Percentiles rank a stretch among this genome's conserved stretches.
Conservation (phyloP, 2,329 filamentous ascomycete genomes). For the Ophiosphaerella korrae region DNA sequence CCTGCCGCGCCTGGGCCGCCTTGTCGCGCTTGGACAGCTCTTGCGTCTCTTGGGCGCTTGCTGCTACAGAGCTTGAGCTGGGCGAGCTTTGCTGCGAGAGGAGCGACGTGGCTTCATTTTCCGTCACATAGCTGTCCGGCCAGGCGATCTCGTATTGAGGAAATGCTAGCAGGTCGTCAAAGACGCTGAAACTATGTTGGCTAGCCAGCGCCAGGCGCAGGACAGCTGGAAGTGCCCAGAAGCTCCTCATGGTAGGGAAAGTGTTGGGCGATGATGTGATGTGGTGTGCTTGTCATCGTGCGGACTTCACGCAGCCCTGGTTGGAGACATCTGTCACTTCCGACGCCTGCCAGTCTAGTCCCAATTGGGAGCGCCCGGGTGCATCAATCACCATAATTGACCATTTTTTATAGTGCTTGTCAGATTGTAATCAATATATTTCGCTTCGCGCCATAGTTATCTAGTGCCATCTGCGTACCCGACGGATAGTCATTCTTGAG, state of each 20-base stretch:
- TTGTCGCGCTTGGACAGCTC: constrained; percentile 42
- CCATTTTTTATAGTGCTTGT: no score
- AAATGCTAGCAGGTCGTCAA: constrained; percentile 85
- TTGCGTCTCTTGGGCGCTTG: constrained; percentile 42
- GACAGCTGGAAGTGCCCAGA: constrained; percentile 55
- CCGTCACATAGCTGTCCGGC: constrained; percentile 72
- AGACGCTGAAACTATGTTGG: constrained; percentile 75
- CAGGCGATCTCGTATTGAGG: constrained; percentile 86
- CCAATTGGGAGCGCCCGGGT: not conserved
- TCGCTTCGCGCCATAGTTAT: no score
- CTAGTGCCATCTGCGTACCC: no score
- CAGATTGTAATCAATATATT: no score
- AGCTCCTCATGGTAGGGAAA: constrained; percentile 49
- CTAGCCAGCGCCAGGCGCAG: constrained; percentile 57
- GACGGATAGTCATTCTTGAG: no score
- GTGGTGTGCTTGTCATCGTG: constrained; percentile 16
- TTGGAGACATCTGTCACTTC: constrained; percentile 43
- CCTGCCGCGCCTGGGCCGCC: constrained; percentile 14
- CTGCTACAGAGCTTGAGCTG: constrained; percentile 32
- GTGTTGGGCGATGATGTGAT: constrained; percentile 2
- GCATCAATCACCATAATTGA: no score
- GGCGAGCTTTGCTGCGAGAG: constrained; percentile 48
- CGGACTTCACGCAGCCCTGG: constrained; percentile 16
- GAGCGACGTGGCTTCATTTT: constrained; percentile 69
- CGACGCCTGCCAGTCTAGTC: constrained; percentile 11